Evolutionary conservation across 768 basidiomycete species (phyloP).

Genomic region (Kwoniella europaea): DNA sequence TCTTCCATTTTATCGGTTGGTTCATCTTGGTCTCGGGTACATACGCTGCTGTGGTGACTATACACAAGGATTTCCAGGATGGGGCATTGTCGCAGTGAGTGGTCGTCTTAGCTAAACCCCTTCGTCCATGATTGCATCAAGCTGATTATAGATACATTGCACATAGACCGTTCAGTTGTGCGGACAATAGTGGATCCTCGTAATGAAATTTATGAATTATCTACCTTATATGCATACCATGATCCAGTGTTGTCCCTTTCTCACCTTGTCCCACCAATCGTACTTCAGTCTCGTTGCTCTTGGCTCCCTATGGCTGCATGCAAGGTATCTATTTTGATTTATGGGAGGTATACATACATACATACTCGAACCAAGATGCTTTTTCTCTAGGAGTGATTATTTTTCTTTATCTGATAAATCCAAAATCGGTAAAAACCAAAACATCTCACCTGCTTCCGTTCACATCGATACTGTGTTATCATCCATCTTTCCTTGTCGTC

Average conservation of each 20-base stretch:
- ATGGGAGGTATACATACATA: too few species aligned
- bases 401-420: too few species aligned
- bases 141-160: neutral
- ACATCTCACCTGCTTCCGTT: too few species aligned
- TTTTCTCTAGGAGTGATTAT: too few species aligned
- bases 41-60: slow-evolving; percentile 18
- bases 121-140: neutral
- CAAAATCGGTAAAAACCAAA: too few species aligned
- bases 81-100: slow-evolving; percentile 17
- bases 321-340: too few species aligned
- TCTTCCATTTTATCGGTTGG: slow-evolving; percentile 22
- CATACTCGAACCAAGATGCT: too few species aligned
- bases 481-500: neutral
- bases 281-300: too few species aligned
- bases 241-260: too few species aligned
- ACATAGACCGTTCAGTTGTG: slow-evolving; percentile 21
- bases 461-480: neutral
- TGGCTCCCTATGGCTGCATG: too few species aligned
- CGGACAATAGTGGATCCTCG: slow-evolving; percentile 14
- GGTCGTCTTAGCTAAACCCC: neutral
- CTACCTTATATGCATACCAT: neutral
- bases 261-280: too few species aligned
- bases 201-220: neutral
- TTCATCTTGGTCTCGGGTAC: slow-evolving; percentile 23
- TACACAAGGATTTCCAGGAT: slow-evolving; percentile 13